Conservation (phyloP, 2,329 filamentous ascomycete species). For the Talaromyces sp. region DNA sequence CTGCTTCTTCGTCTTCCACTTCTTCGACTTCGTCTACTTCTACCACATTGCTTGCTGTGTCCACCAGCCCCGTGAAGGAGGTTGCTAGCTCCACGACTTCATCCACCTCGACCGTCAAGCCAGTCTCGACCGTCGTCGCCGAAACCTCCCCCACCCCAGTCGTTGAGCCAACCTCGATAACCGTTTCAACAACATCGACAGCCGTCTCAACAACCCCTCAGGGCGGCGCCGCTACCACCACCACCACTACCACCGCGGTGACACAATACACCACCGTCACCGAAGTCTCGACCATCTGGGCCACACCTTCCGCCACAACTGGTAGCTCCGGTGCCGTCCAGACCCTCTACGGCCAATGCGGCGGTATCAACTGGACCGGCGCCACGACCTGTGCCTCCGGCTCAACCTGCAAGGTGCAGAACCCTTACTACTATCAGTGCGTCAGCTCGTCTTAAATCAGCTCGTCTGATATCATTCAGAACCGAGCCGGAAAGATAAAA, state of each 20-base stretch:
- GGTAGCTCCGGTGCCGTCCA: conserved; percentile 10
- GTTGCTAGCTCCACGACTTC: not conserved
- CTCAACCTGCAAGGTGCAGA: conserved; percentile 27
- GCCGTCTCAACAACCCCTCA: not conserved
- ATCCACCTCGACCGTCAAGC: not conserved
- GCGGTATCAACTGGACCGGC: conserved; percentile 30
- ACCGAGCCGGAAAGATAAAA: not conserved
- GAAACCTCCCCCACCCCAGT: not conserved
- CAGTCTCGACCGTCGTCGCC: not conserved
- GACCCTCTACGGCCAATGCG: conserved; percentile 28
- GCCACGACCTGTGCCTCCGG: conserved; percentile 26
- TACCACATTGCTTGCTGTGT: not conserved
- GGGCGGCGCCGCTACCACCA: not conserved
- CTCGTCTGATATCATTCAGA: not conserved
- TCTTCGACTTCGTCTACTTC: conserved; percentile 1
- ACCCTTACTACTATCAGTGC: conserved; percentile 32
- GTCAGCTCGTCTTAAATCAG: conserved; percentile 15
- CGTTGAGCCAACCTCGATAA: not conserved
- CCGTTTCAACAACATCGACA: not conserved
- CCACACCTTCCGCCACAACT: not conserved
- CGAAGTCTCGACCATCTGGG: conserved; percentile 7
- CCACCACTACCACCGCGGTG: conserved; percentile 2
- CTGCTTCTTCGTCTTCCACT: not conserved
- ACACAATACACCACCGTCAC: not conserved
- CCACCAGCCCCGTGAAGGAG: not conserved